A percentile compares a stretch with the other conserved stretches of the same genome.
phyloP scores from a whole-genome alignment of 2,329 filamentous ascomycete species.

The Aspergillus sp. region DNA sequence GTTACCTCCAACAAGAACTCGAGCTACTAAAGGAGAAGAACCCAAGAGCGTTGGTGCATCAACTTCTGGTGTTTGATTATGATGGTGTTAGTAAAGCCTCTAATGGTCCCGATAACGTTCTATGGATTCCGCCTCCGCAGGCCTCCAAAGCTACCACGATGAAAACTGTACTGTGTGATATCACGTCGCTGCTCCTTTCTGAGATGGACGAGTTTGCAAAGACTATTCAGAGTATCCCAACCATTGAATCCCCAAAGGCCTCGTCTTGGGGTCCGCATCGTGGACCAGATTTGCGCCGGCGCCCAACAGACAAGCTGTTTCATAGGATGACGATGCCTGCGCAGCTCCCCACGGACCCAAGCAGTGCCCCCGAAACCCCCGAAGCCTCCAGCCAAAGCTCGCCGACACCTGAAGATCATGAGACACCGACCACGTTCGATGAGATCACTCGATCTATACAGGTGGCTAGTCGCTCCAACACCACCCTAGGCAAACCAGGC shows the following conservation, averaged over 20 bases:
- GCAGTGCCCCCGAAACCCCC: conserved; percentile 36
- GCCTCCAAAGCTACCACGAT: conserved; percentile 75
- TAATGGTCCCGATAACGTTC: conserved; percentile 61
- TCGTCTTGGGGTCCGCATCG: conserved; percentile 49
- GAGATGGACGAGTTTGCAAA: conserved; percentile 74
- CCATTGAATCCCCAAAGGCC: conserved; percentile 71
- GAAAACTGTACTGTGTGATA: conserved; percentile 76
- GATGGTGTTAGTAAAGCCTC: conserved; percentile 56
- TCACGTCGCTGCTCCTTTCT: conserved; percentile 70
- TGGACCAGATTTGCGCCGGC: conserved; percentile 47
- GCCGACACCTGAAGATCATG: conserved; percentile 36
- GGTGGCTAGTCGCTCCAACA: conserved; percentile 37
- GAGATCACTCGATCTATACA: conserved; percentile 50
- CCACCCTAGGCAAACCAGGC: conserved; percentile 33
- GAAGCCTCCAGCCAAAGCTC: conserved; percentile 36
- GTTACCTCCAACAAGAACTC: conserved; percentile 59
- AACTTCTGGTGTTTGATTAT: conserved; percentile 78
- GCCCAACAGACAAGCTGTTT: conserved; percentile 57
- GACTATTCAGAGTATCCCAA: conserved; percentile 69
- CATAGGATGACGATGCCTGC: conserved; percentile 81
- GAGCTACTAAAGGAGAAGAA: conserved; percentile 70
- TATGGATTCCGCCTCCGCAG: conserved; percentile 67
- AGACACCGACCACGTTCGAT: conserved; percentile 56
- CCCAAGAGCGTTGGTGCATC: conserved; percentile 73
- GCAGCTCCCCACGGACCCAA: conserved; percentile 49